These are phyloP conservation scores for Sisymbrium altissimum DNA, from an alignment of 345 rosid species.

Conservation along the genomic window DNA sequence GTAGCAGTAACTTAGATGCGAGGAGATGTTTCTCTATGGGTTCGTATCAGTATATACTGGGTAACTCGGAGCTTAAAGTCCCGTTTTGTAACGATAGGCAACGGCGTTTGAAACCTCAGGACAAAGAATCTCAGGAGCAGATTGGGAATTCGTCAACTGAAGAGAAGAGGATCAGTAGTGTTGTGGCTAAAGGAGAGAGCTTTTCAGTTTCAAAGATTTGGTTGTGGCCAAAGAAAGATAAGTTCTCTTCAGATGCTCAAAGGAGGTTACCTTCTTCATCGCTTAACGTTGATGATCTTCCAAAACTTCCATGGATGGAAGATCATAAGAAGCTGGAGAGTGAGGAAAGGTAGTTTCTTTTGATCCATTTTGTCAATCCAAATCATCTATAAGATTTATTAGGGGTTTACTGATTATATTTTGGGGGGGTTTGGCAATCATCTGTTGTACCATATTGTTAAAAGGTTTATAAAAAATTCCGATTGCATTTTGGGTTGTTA, in stretches of 20 bases:
- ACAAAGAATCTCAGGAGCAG: slow-evolving; percentile 26
- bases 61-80: slow-evolving; percentile 59
- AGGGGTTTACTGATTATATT: slow-evolving; percentile 16
- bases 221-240: slow-evolving; percentile 81
- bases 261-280: slow-evolving; percentile 56
- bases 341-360: slow-evolving; percentile 31
- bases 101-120: slow-evolving; percentile 7
- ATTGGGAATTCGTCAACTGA: slow-evolving; percentile 44
- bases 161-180: slow-evolving; percentile 54
- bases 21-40: slow-evolving; percentile 90
- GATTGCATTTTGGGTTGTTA: not conserved
- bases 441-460: slow-evolving; percentile 33
- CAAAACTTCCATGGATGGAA: slow-evolving; percentile 70
- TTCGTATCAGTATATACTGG: slow-evolving; percentile 77
- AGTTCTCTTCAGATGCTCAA: slow-evolving; percentile 49
- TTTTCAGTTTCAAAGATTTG: slow-evolving; percentile 84
- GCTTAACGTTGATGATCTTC: slow-evolving; percentile 43
- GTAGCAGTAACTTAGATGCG: slow-evolving; percentile 78
- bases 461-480: slow-evolving; percentile 17
- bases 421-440: slow-evolving; percentile 8
- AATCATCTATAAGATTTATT: slow-evolving; percentile 3
- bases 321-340: slow-evolving; percentile 40
- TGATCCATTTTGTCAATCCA: not conserved
- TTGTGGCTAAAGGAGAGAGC: slow-evolving; percentile 75
- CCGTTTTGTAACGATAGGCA: slow-evolving; percentile 36